Conservation (phyloP, 495 filamentous ascomycete genomes). For the Penicillium diatomitis region DNA sequence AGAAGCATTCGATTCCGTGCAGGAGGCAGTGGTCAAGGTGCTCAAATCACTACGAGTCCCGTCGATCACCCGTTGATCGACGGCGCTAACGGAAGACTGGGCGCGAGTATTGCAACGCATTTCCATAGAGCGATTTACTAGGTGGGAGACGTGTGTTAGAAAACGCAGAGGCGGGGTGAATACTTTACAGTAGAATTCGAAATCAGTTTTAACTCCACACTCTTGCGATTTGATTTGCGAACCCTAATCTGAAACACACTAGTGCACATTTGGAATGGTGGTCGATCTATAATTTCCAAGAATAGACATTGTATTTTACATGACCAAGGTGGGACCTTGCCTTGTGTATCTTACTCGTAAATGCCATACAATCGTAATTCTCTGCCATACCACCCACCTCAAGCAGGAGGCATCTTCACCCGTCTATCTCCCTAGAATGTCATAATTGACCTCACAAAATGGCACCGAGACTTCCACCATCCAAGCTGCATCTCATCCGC, state of each 20-base stretch:
- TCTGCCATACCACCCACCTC: neutral
- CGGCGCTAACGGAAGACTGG: too few relatives aligned
- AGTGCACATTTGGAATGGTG: neutral
- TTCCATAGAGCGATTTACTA: too few relatives aligned
- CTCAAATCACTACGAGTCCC: too few relatives aligned
- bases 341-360: neutral
- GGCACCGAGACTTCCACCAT: slow-evolving; percentile 1
- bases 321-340: neutral
- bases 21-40: too few relatives aligned
- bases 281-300: neutral
- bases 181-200: neutral
- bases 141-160: too few relatives aligned
- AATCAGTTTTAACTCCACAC: neutral
- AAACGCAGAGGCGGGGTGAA: too few relatives aligned
- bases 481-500: slow-evolving; percentile 5
- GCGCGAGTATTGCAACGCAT: too few relatives aligned
- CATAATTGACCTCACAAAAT: neutral
- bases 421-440: neutral
- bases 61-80: too few relatives aligned
- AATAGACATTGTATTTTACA: neutral
- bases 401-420: neutral
- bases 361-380: neutral
- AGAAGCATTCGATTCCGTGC: too few relatives aligned
- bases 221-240: neutral
- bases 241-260: neutral